Evolutionary conservation across 768 basidiomycete genomes (phyloP).

Genomic region (Phanerochaete carnosa): DNA sequence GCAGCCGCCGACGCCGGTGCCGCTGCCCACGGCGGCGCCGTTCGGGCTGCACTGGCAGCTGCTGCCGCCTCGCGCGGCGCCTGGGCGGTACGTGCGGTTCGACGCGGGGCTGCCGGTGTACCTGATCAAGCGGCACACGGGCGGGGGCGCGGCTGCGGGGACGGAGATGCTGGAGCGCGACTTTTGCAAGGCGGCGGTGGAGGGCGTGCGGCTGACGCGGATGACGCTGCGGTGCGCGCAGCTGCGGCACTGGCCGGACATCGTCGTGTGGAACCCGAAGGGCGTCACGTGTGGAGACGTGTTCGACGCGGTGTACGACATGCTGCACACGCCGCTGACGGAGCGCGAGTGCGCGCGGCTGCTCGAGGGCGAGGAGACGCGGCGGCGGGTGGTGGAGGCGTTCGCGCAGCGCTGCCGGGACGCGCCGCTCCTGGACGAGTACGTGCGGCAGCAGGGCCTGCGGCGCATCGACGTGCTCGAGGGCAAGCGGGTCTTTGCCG

Average conservation of each 20-base stretch:
- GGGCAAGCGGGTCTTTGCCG: conserved; percentile 3
- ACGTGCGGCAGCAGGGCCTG: conserved; percentile 3
- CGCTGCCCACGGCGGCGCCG: neutral
- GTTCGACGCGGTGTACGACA: conserved; percentile 4
- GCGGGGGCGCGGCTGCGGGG: neutral
- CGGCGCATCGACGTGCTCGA: conserved; percentile 3
- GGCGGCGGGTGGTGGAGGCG: neutral
- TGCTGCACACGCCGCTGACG: conserved; percentile 3
- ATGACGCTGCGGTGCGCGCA: conserved; percentile 3
- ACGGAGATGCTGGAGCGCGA: neutral
- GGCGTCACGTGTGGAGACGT: conserved; percentile 6
- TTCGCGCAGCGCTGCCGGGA: conserved; percentile 6
- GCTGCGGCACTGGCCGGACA: conserved; percentile 7
- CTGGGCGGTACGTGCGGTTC: neutral
- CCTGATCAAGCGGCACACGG: neutral
- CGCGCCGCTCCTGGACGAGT: neutral
- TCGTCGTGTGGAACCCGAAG: conserved; percentile 1
- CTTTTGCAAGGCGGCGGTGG: conserved; percentile 1
- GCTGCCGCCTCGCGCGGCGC: neutral
- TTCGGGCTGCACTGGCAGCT: conserved; percentile 9
- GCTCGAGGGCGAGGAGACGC: neutral
- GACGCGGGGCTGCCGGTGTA: conserved; percentile 2
- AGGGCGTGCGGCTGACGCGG: neutral
- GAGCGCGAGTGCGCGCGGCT: neutral
- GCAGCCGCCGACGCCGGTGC: neutral